A percentile compares a stretch with the other conserved stretches of the same genome.
Evolutionary conservation across 2,329 filamentous ascomycete genomes (phyloP).

Genomic region (Arthrinium phaeospermum): DNA sequence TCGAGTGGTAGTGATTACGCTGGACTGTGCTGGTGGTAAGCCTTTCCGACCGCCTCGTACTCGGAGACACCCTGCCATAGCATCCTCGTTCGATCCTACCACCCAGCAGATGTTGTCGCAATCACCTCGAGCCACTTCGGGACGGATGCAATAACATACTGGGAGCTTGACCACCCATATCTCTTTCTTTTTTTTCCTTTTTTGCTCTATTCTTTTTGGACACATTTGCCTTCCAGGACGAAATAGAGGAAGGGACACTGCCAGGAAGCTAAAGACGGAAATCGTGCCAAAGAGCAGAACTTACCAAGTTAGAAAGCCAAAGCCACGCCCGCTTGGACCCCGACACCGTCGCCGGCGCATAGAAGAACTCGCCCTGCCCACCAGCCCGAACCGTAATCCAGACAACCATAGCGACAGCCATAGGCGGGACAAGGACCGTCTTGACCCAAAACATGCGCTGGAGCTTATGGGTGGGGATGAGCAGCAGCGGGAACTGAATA

Average conservation of each 20-base stretch:
- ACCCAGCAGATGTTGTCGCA: too few species aligned
- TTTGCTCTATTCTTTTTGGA: background rate
- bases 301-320: constrained; percentile 35
- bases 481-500: constrained; percentile 57
- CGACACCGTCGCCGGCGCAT: constrained; percentile 49
- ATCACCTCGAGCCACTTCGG: too few species aligned
- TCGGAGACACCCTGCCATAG: too few species aligned
- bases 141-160: too few species aligned
- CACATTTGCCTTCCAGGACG: background rate
- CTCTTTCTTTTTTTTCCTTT: too few species aligned
- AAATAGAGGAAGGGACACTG: background rate
- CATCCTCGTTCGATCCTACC: too few species aligned
- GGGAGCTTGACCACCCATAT: too few species aligned
- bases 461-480: constrained; percentile 61
- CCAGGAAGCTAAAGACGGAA: background rate
- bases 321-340: constrained; percentile 38
- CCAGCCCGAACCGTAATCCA: constrained; percentile 59
- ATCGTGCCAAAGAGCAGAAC: background rate
- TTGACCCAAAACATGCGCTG: constrained; percentile 57
- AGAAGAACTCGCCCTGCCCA: constrained; percentile 49
- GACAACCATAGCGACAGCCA: constrained; percentile 60
- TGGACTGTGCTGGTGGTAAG: background rate
- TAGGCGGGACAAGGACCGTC: constrained; percentile 50
- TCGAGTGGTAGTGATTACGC: background rate
- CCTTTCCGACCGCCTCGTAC: too few species aligned